A percentile compares a stretch with the other conserved stretches of the same genome.
phyloP scores from a whole-genome alignment of 331 rosid species.

The Acacia pycnantha region DNA sequence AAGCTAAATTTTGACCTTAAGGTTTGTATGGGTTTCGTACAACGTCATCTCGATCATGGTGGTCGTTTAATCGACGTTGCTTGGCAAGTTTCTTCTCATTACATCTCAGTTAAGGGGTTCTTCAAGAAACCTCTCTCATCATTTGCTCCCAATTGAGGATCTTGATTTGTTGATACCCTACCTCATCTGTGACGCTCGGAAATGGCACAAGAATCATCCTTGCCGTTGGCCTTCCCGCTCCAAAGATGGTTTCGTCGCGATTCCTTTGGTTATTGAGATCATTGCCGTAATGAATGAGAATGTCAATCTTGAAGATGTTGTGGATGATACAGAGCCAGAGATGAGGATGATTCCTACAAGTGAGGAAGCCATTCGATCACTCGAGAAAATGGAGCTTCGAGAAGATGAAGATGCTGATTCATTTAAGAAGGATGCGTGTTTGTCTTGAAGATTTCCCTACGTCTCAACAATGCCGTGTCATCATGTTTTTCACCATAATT shows the following conservation, averaged over 20 bases:
- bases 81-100: too few relatives aligned
- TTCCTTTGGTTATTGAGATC: neutral
- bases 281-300: neutral
- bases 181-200: neutral
- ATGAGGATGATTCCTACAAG: neutral
- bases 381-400: too few relatives aligned
- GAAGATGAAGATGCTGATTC: too few relatives aligned
- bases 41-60: neutral
- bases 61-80: too few relatives aligned
- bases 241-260: neutral
- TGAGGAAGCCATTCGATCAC: neutral
- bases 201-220: neutral
- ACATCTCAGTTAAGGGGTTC: too few relatives aligned
- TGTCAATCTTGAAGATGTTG: too few relatives aligned
- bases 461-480: neutral
- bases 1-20: neutral
- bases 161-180: neutral
- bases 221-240: too few relatives aligned
- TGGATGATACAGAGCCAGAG: neutral
- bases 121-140: neutral
- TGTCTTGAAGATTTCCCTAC: neutral
- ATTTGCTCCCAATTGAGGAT: too few relatives aligned
- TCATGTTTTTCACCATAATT: too few relatives aligned
- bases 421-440: neutral
- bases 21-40: neutral